These are phyloP conservation scores for Spiromastix sp. DNA, from an alignment of 2,329 filamentous ascomycete species.

Conservation along the genomic window DNA sequence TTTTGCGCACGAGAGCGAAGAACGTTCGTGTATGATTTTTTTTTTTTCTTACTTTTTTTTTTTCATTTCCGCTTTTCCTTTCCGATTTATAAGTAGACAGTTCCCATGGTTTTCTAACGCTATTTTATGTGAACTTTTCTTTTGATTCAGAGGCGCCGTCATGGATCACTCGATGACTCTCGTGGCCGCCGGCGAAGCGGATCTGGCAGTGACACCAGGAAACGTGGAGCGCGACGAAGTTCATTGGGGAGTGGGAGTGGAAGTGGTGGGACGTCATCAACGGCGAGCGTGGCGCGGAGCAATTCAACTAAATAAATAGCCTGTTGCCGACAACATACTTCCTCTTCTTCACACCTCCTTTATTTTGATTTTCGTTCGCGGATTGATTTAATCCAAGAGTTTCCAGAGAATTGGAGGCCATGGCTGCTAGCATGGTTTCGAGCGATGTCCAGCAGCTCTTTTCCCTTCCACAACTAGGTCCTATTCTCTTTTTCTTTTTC, in stretches of 20 bases:
- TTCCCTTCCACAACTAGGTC: too few species aligned
- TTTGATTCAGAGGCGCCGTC: slow-evolving; percentile 37
- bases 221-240: slow-evolving; percentile 28
- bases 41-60: slow-evolving; percentile 10
- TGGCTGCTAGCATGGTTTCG: too few species aligned
- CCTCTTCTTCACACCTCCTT: neutral
- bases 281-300: slow-evolving; percentile 30
- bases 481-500: slow-evolving; percentile 15
- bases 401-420: too few species aligned
- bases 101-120: slow-evolving; percentile 38
- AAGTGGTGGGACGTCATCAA: slow-evolving; percentile 16
- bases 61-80: too few species aligned
- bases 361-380: too few species aligned
- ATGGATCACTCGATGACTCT: slow-evolving; percentile 30
- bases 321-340: slow-evolving; percentile 7
- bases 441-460: too few species aligned
- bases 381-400: too few species aligned
- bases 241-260: slow-evolving; percentile 26
- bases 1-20: too few species aligned
- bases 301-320: slow-evolving; percentile 24
- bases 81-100: too few species aligned
- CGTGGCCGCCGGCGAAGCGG: slow-evolving; percentile 32
- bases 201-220: slow-evolving; percentile 28
- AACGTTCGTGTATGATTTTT: slow-evolving; percentile 12
- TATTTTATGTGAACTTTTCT: too few species aligned